These are phyloP conservation scores for Phytophthora citricola DNA, from an alignment of 352 stramenopile genomes.

Conservation along the genomic window DNA sequence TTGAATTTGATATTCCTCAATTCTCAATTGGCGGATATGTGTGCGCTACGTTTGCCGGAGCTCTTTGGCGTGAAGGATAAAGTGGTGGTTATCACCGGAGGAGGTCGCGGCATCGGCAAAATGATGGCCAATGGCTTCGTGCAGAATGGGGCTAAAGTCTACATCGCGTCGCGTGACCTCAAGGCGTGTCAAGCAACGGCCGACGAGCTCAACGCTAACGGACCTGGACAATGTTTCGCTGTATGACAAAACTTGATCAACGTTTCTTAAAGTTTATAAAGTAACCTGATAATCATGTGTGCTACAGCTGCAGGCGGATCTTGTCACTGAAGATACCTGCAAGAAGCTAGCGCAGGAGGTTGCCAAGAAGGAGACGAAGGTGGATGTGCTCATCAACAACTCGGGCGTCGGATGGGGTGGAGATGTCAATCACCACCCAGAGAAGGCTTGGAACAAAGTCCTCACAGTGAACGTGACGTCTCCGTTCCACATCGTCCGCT, in stretches of 20 bases:
- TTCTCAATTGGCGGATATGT: constrained; percentile 4
- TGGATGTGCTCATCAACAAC: constrained; percentile 97
- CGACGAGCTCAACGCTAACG: constrained; percentile 64
- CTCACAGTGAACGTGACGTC: constrained; percentile 95
- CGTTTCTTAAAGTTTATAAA: constrained; percentile 20
- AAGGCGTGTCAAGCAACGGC: constrained; percentile 84
- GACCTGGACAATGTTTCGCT: constrained; percentile 68
- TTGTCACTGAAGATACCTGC: constrained; percentile 43
- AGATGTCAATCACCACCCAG: constrained; percentile 40
- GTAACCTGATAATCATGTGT: not conserved
- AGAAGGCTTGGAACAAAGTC: constrained; percentile 92
- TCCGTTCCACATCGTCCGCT: constrained; percentile 94
- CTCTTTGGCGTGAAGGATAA: constrained; percentile 58
- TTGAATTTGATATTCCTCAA: not conserved
- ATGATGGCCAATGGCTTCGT: constrained; percentile 97
- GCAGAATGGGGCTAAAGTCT: constrained; percentile 92
- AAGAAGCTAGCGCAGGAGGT: constrained; percentile 77
- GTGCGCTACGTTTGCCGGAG: constrained; percentile 13
- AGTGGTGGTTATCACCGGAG: constrained; percentile 92
- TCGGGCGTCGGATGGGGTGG: constrained; percentile 69
- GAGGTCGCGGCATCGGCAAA: constrained; percentile 93
- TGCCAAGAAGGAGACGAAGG: constrained; percentile 65
- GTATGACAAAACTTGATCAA: constrained; percentile 17
- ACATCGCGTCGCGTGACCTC: constrained; percentile 91
- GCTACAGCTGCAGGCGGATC: constrained; percentile 42